These are phyloP conservation scores for Fomitopsis betulina DNA, from an alignment of 1,284 basidiomycete species.

Conservation along the genomic window DNA sequence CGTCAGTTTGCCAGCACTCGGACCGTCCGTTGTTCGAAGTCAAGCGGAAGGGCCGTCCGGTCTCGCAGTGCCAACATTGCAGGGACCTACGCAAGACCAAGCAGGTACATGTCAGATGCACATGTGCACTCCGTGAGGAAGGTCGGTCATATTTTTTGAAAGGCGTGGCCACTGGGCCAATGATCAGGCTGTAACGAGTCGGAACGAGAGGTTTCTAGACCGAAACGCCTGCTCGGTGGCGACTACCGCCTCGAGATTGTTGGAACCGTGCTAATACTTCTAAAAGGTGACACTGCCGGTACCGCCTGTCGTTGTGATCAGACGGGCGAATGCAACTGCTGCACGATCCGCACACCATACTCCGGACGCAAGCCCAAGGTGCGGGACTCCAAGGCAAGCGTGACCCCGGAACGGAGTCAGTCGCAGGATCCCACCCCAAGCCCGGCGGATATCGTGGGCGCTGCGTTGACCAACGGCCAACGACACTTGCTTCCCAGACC, in stretches of 20 bases:
- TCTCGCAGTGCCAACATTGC: slow-evolving; percentile 73
- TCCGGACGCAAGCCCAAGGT: not conserved
- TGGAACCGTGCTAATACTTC: not conserved
- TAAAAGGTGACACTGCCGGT: not conserved
- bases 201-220: too few species aligned
- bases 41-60: slow-evolving; percentile 72
- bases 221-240: not conserved
- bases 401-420: not conserved
- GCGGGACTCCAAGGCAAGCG: not conserved
- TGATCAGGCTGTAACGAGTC: not conserved
- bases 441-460: not conserved
- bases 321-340: not conserved
- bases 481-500: not conserved
- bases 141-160: not conserved
- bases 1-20: slow-evolving; percentile 61
- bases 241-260: not conserved
- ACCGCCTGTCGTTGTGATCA: not conserved
- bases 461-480: not conserved
- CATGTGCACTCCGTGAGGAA: slow-evolving; percentile 28
- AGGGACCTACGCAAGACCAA: slow-evolving; percentile 67
- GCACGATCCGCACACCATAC: not conserved
- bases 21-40: slow-evolving; percentile 72
- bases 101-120: slow-evolving; percentile 65
- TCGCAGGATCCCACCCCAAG: not conserved
- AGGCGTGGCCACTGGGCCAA: not conserved